Percentiles rank a stretch among this genome's conserved stretches.
phyloP scores from a whole-genome alignment of 345 rosid species.

The Camelina neglecta region DNA sequence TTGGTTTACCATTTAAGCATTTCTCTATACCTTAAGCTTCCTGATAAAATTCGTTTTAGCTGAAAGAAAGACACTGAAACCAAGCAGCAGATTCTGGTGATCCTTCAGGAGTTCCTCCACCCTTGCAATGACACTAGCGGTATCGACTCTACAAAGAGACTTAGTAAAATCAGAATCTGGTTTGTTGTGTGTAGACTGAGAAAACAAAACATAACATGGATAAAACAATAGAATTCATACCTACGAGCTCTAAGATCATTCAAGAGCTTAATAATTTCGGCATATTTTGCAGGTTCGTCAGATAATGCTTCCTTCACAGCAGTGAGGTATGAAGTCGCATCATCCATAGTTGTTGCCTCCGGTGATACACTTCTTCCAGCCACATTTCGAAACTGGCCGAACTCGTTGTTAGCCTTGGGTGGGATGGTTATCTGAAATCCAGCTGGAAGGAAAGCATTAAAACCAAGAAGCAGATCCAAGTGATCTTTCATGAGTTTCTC shows the following conservation, averaged over 20 bases:
- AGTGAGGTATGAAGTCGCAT: background rate
- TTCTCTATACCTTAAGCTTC: slow-evolving; percentile 26
- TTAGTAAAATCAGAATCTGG: background rate
- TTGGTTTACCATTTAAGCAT: background rate
- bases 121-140: background rate
- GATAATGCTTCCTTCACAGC: slow-evolving; percentile 10
- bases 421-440: background rate
- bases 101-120: slow-evolving; percentile 22
- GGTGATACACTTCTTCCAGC: background rate
- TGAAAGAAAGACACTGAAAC: slow-evolving; percentile 5
- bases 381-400: background rate
- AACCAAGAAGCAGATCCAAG: background rate
- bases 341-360: background rate
- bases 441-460: background rate
- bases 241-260: background rate
- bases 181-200: background rate
- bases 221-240: background rate
- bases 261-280: background rate
- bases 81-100: background rate
- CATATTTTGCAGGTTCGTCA: slow-evolving; percentile 21
- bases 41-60: background rate
- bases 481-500: slow-evolving; percentile 16
- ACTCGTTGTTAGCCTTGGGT: background rate
- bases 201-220: background rate
- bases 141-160: slow-evolving; percentile 2